These are phyloP conservation scores for Fusarium temperatum DNA, from an alignment of 2,329 filamentous ascomycete genomes.

Conservation along the genomic window DNA sequence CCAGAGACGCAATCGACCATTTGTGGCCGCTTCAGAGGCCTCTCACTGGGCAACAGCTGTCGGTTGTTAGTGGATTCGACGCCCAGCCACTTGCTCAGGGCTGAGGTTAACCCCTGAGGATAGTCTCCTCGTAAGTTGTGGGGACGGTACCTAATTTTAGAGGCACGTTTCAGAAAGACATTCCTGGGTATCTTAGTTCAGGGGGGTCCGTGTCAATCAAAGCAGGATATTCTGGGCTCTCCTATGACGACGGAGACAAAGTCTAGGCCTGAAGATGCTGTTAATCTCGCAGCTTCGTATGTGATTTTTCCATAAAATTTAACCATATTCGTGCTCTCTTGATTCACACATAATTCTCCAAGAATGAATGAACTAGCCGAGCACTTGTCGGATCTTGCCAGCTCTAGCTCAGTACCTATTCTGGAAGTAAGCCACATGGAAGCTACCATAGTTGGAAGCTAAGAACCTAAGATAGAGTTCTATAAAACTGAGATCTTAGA, in stretches of 20 bases:
- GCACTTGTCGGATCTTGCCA: too few species aligned
- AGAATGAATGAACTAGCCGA: not conserved
- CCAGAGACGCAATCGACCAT: constrained; percentile 17
- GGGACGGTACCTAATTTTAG: constrained; percentile 31
- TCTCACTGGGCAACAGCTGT: constrained; percentile 24
- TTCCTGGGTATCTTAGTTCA: constrained; percentile 15
- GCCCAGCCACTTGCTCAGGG: constrained; percentile 16
- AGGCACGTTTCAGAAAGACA: constrained; percentile 32
- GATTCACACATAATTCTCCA: not conserved
- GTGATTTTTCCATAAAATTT: not conserved
- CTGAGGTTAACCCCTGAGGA: constrained; percentile 24
- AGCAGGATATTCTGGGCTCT: not conserved
- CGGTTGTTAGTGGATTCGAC: constrained; percentile 13
- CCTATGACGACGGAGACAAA: not conserved
- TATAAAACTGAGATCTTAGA: not conserved
- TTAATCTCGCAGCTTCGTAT: not conserved
- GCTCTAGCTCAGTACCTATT: not conserved
- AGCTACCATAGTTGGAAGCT: not conserved
- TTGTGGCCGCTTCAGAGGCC: constrained; percentile 31
- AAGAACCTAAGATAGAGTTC: not conserved
- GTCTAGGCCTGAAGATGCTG: not conserved
- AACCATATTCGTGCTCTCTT: not conserved
- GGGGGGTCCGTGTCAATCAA: constrained; percentile 14
- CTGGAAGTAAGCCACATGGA: not conserved
- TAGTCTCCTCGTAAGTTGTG: constrained; percentile 21